phyloP scores from a whole-genome alignment of 2,329 filamentous ascomycete species.

The Verticillium tricorpus region DNA sequence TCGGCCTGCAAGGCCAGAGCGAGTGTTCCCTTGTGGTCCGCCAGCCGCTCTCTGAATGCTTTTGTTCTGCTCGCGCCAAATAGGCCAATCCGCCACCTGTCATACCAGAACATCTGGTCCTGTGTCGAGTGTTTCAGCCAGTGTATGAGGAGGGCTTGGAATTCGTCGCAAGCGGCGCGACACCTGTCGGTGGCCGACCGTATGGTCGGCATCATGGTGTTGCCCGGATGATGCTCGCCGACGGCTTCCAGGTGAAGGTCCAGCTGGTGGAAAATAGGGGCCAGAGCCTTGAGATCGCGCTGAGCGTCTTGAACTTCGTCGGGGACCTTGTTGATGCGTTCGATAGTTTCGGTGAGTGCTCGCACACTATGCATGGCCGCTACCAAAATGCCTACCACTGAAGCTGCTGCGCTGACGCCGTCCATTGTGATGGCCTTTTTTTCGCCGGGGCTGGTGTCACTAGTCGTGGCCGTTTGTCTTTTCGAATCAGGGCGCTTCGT shows the following conservation, averaged over 20 bases:
- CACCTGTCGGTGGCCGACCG: not conserved
- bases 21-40: not conserved
- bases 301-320: not conserved
- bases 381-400: not conserved
- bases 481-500: too few species aligned
- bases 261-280: too few species aligned
- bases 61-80: not conserved
- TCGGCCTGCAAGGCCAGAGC: not conserved
- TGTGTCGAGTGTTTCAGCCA: not conserved
- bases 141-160: not conserved
- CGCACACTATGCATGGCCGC: not conserved
- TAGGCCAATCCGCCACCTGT: not conserved
- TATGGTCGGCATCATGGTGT: not conserved
- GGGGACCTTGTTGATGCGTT: not conserved
- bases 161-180: not conserved
- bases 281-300: not conserved
- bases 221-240: too few species aligned
- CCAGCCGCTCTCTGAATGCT: not conserved
- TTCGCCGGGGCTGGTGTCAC: not conserved
- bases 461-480: not conserved
- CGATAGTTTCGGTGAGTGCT: not conserved
- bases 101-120: not conserved
- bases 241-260: too few species aligned
- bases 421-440: not conserved
- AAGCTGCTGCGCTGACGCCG: not conserved